Percentiles rank a stretch among this genome's conserved stretches.
Evolutionary conservation across 176 grass and related monocot species (phyloP).

Genomic region (Musa acuminata): DNA sequence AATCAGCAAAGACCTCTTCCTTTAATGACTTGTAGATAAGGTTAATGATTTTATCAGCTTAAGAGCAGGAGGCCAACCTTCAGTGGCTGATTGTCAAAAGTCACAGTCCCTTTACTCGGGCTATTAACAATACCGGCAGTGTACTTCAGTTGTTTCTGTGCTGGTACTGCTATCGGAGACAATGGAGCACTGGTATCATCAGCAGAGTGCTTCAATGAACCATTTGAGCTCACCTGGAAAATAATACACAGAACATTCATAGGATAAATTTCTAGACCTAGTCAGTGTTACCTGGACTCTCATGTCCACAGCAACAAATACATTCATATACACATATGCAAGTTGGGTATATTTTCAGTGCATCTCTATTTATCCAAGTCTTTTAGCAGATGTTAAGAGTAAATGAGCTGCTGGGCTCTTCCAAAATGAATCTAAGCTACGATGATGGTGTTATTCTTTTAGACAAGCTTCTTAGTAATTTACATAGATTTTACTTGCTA

Average conservation of each 20-base stretch:
- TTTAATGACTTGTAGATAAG: background rate
- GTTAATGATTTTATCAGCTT: background rate
- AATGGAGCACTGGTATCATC: slow-evolving; percentile 65
- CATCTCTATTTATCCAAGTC: no score
- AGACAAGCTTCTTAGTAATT: no score
- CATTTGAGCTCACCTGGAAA: slow-evolving; percentile 67
- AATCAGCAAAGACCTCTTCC: slow-evolving; percentile 11
- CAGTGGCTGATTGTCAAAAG: slow-evolving; percentile 59
- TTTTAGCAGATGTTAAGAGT: no score
- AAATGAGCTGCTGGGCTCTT: no score
- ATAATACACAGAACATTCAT: background rate
- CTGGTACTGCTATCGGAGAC: slow-evolving; percentile 80
- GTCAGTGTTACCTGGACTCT: background rate
- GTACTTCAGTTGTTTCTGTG: slow-evolving; percentile 98
- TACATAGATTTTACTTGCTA: no score
- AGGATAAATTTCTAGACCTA: background rate
- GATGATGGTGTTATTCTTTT: no score
- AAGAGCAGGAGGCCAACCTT: slow-evolving; percentile 43
- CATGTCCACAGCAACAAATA: no score
- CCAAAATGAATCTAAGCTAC: no score
- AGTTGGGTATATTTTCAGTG: no score
- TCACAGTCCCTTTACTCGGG: slow-evolving; percentile 49
- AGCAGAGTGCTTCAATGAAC: slow-evolving; percentile 53
- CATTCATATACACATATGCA: no score
- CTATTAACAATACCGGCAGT: slow-evolving; percentile 87